phyloP scores from a whole-genome alignment of 1,284 basidiomycete species.

The Austroboletus novae-zelandiae region DNA sequence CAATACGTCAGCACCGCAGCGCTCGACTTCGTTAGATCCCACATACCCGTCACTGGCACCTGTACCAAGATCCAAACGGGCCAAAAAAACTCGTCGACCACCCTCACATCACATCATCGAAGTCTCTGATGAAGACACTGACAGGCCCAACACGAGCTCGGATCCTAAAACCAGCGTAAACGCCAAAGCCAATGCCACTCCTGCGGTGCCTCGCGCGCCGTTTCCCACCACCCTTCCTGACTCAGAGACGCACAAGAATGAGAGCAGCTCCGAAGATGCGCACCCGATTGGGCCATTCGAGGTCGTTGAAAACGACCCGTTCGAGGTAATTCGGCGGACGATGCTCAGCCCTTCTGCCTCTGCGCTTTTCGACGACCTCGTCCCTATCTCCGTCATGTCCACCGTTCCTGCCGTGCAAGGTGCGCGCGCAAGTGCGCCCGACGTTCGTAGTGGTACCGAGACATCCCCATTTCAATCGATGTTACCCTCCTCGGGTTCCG shows the following conservation, averaged over 20 bases:
- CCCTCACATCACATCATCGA: conserved; percentile 46
- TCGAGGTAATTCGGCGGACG: conserved; percentile 27
- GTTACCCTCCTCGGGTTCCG: background rate
- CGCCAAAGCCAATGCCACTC: background rate
- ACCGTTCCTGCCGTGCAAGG: background rate
- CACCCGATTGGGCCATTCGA: conserved; percentile 35
- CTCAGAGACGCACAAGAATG: background rate
- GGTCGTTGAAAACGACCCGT: conserved; percentile 62
- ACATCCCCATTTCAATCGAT: too few species aligned
- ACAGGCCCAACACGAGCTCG: background rate
- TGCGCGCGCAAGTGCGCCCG: background rate
- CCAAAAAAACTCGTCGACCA: conserved; percentile 18
- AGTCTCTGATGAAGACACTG: conserved; percentile 32
- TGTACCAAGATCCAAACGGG: conserved; percentile 15
- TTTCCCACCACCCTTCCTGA: conserved; percentile 2
- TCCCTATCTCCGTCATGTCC: background rate
- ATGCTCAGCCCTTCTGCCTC: conserved; percentile 7
- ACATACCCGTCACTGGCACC: background rate
- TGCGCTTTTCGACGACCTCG: background rate
- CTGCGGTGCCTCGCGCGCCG: background rate
- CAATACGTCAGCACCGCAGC: too few species aligned
- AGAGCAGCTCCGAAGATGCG: conserved; percentile 36
- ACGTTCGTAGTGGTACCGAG: conserved; percentile 1
- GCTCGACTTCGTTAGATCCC: background rate
- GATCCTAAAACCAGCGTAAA: background rate